Evolutionary conservation across 2,329 filamentous ascomycete species (phyloP), one percentile per base, ranked within the genome.

Genomic region (Colletotrichum costaricense): DNA sequence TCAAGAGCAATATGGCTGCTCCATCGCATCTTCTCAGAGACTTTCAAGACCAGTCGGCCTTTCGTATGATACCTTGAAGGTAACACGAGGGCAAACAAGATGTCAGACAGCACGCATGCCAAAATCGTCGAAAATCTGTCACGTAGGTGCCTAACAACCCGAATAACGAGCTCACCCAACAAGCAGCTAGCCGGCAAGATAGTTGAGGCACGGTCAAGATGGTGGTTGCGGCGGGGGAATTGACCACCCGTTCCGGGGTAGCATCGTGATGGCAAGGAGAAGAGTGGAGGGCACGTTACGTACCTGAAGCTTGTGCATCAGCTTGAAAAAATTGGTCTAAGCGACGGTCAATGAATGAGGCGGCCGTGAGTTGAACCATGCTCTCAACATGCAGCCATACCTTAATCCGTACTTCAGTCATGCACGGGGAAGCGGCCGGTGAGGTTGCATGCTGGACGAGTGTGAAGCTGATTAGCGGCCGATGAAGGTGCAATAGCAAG

Each of bases 401-500:
- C 63, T 68, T 74, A 74, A 72, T 74, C 30, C 38, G 72, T 74
- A 42, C 55, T 74, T 74, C 52, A 42, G 26, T 56, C 63, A 74
- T 74, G 69, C 72, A 73, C 71, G 67, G 67, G 62, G 71, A 73
- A 71, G 56, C 63, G 52, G 52, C 68, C 58, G 72, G 72, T 59
- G 72, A 68, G 69, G 33, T 67, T 63, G 22, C 63, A 65, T 58
- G 69, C 63, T 59, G 38, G 33, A 52, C 42, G 22, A 63, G 69
- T 67, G 72, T 63, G 69, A 38, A 58, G 63, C 52, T 63, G 57
- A 22, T 60, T 68, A 74, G 72, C 59, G 69, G 63, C 57, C 68
- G 72, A 63, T 58, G 63, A n/a, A 59, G 55, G 58, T 63, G 26
- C 38, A 38, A 56, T 67, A 24, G 26, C 42, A 69, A 73, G 67